phyloP scores from a whole-genome alignment of 2,329 filamentous ascomycete species.

The Ophiostoma tasmaniense region DNA sequence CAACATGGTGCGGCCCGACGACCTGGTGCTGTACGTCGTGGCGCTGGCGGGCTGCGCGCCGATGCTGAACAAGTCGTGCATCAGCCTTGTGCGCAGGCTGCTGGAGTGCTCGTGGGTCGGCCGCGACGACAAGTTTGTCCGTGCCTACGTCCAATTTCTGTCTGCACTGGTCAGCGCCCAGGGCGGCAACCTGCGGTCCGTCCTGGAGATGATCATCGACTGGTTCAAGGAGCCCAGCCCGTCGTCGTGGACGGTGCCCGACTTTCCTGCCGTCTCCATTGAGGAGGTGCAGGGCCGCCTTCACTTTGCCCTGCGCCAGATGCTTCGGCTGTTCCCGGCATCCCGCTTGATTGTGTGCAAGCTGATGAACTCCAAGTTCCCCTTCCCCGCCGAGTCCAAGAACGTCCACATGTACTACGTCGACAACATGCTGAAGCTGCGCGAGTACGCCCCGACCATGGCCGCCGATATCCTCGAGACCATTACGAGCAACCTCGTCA shows the following conservation, averaged over 20 bases:
- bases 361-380: constrained; percentile 61
- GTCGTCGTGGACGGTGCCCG: constrained; percentile 40
- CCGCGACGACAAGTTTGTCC: constrained; percentile 55
- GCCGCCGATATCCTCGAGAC: constrained; percentile 73
- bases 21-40: constrained; percentile 52
- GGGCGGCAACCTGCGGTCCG: constrained; percentile 49
- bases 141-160: constrained; percentile 50
- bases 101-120: constrained; percentile 58
- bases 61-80: constrained; percentile 51
- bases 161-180: constrained; percentile 73
- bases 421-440: constrained; percentile 69
- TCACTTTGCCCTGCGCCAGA: constrained; percentile 65
- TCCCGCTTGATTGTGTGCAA: constrained; percentile 61
- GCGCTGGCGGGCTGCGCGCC: constrained; percentile 55
- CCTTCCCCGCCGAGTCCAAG: constrained; percentile 66
- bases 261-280: constrained; percentile 52
- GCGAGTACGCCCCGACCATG: constrained; percentile 68
- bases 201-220: constrained; percentile 58
- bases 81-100: constrained; percentile 49
- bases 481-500: constrained; percentile 78
- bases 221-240: constrained; percentile 55
- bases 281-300: constrained; percentile 62
- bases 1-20: constrained; percentile 38
- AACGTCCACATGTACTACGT: constrained; percentile 82
- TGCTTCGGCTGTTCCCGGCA: constrained; percentile 75